Percentiles rank a stretch among this genome's conserved stretches.
These are phyloP conservation scores for Pseudocercospora crystallina DNA, from an alignment of 2,329 filamentous ascomycete species.

Conservation along the genomic window DNA sequence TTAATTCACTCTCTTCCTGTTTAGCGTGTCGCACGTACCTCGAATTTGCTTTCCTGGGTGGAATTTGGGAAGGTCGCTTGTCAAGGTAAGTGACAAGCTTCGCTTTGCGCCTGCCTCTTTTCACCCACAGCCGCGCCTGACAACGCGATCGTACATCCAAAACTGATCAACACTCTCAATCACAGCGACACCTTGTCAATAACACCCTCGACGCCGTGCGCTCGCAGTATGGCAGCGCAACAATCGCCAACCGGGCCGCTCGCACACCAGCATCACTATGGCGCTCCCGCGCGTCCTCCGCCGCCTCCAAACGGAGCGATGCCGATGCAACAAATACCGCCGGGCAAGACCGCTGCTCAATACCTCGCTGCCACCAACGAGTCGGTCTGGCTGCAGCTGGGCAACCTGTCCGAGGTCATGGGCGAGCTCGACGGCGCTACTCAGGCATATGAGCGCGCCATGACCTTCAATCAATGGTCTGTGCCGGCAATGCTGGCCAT, in stretches of 20 bases:
- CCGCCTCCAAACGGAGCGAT: conserved; percentile 54
- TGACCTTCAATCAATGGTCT: conserved; percentile 84
- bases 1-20: too few species aligned
- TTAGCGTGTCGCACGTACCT: not conserved
- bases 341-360: conserved; percentile 66
- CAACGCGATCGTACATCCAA: conserved; percentile 1
- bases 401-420: conserved; percentile 81
- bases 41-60: not conserved
- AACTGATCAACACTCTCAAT: not conserved
- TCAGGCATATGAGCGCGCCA: conserved; percentile 83
- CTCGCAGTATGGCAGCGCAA: conserved; percentile 50
- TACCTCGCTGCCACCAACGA: conserved; percentile 80
- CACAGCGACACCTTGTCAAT: not conserved
- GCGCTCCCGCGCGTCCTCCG: conserved; percentile 63
- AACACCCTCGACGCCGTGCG: not conserved
- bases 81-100: not conserved
- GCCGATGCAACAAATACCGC: conserved; percentile 48
- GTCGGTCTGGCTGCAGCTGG: conserved; percentile 86
- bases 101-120: not conserved
- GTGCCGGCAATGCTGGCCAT: conserved; percentile 92
- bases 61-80: too few species aligned
- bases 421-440: conserved; percentile 87
- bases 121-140: not conserved
- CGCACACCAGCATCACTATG: conserved; percentile 65
- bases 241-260: conserved; percentile 74